Evolutionary conservation across 306 rosid genomes (phyloP).

Genomic region (Mimosa bimucronata): DNA sequence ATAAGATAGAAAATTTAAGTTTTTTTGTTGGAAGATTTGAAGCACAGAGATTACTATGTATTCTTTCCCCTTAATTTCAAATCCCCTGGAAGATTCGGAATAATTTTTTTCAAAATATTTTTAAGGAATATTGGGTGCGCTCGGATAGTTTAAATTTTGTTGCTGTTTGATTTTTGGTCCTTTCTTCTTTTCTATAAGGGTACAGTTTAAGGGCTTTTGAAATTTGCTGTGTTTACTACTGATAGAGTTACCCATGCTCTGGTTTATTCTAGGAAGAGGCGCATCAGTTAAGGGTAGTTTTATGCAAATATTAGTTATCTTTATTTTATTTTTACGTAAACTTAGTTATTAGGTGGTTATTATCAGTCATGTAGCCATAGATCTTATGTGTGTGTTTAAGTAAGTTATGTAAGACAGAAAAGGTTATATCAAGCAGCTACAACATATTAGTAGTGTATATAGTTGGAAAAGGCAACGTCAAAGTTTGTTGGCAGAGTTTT

Average conservation of each 20-base stretch:
- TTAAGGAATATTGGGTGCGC: slow-evolving; percentile 1
- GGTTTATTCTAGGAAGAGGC: no score
- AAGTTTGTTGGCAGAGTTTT: neutral
- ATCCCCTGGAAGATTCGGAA: neutral
- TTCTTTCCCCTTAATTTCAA: neutral
- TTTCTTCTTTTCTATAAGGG: neutral
- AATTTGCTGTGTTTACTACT: neutral
- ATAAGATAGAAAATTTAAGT: neutral
- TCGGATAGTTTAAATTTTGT: neutral
- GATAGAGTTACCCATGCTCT: no score
- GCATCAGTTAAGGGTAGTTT: no score
- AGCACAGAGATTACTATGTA: neutral
- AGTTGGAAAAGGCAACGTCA: neutral
- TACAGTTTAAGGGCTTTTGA: neutral
- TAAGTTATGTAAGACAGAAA: no score
- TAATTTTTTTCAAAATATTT: neutral
- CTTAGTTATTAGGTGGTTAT: no score
- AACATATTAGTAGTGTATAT: neutral
- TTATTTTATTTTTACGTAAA: no score
- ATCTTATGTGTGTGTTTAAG: no score
- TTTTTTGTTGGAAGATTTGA: no score
- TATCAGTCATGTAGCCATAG: no score
- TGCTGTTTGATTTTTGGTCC: neutral
- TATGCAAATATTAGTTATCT: no score
- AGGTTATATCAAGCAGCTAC: no score